Evolutionary conservation across 371 early-diverging fungal species (phyloP), one percentile per base, ranked within the genome.

Genomic region (Massospora cicadina): DNA sequence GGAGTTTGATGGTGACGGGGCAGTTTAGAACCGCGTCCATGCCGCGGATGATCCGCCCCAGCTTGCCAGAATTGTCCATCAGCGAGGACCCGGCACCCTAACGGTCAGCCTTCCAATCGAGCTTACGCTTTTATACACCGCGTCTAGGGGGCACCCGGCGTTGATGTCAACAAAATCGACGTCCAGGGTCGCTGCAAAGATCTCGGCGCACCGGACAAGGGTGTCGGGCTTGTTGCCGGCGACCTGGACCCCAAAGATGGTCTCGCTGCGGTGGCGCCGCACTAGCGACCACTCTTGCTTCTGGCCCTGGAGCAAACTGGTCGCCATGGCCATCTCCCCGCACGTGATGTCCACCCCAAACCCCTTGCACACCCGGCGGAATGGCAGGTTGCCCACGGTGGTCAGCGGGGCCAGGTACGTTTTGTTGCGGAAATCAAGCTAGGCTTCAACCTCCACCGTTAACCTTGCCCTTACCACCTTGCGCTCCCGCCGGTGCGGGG

Each of bases 361-460:
- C 13, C 76, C 82, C 71, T 95, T 95, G 74, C 93, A 92, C 33
- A 95, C 74, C 26, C 95, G 82, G 10, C 98, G 80, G 80, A 95
- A 98, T 32, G 98, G 97, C 43, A 98, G 76, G 72, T 98, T 95
- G 25, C 96, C 96, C n/a, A 95, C 92, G 1, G 96, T 96, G 0
- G 98, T 98, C 68, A 98, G 75, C 17, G 98, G 98, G 5, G 96
- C 98, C 63, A 95, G 79, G 70, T 96, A 98, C 10, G 89, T 83
- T 67, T 95, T 95, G 68, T 86, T 84, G 64, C 84, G 77, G 63
- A 90, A 89, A 71, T 92, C 89, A 30, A 93, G 81, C 65, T 79
- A 66, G 74, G 73, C 65, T 26, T 54, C 23, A 12, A 26, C 17
- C 21, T 59, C 55, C 55, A 29, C 26, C 24, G 33, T 43, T 28